Evolutionary conservation across 192 early-diverging fungal species (phyloP).

Genomic region (Chytriomyces hyalinus): DNA sequence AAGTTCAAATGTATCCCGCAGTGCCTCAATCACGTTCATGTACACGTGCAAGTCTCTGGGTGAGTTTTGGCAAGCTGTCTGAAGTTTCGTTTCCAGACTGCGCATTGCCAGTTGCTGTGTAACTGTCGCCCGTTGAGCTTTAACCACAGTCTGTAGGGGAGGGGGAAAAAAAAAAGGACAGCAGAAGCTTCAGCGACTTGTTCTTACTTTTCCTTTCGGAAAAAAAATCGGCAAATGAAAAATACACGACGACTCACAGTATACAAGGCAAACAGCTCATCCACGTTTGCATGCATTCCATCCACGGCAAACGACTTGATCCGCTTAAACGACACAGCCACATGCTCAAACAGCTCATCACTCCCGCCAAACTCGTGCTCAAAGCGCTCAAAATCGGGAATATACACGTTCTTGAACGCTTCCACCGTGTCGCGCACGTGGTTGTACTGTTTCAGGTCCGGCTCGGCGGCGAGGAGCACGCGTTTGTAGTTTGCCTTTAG

Average conservation of each 20-base stretch:
- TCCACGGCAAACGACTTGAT: not conserved
- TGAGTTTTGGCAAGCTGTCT: too few relatives aligned
- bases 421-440: not conserved
- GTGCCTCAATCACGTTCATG: too few relatives aligned
- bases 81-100: too few relatives aligned
- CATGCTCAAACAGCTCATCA: not conserved
- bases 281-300: not conserved
- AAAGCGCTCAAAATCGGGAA: not conserved
- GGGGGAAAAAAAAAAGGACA: too few relatives aligned
- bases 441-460: not conserved
- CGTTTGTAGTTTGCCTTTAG: not conserved
- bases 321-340: not conserved
- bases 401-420: not conserved
- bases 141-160: too few relatives aligned
- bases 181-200: too few relatives aligned
- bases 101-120: too few relatives aligned
- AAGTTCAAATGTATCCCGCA: too few relatives aligned
- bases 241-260: not conserved
- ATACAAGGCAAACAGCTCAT: not conserved
- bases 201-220: too few relatives aligned
- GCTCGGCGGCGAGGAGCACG: not conserved
- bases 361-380: not conserved
- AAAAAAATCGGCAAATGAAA: too few relatives aligned
- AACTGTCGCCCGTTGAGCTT: too few relatives aligned
- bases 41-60: too few relatives aligned